phyloP scores from a whole-genome alignment of 331 rosid species.

The Acacia concinna region DNA sequence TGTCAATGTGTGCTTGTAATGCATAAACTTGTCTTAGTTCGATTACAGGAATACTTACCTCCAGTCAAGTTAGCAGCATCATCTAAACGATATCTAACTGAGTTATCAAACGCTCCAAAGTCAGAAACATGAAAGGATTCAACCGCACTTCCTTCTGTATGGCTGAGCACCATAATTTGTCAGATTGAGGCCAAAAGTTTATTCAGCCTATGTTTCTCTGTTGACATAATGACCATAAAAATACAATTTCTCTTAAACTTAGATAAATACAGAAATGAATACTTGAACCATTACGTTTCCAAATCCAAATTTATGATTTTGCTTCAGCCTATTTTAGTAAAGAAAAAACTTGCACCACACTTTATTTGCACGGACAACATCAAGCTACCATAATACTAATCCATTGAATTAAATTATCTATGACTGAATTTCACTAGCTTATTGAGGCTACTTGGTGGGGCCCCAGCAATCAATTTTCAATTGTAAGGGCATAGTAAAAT shows the following conservation, averaged over 20 bases:
- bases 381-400: neutral
- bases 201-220: neutral
- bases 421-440: neutral
- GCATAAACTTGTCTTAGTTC: neutral
- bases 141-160: slow-evolving; percentile 33
- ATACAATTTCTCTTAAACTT: neutral
- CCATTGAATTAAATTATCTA: neutral
- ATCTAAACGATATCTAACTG: slow-evolving; percentile 31
- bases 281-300: neutral
- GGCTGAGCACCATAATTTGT: slow-evolving; percentile 34
- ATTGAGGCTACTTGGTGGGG: neutral
- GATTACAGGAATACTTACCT: slow-evolving; percentile 33
- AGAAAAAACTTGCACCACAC: neutral
- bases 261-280: neutral
- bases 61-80: slow-evolving; percentile 31
- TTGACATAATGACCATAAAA: slow-evolving; percentile 9
- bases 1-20: neutral
- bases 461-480: neutral
- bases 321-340: neutral
- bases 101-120: slow-evolving; percentile 39
- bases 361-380: neutral
- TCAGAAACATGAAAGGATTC: slow-evolving; percentile 39
- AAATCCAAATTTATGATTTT: neutral
- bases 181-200: slow-evolving; percentile 4
- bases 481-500: neutral